These are phyloP conservation scores for Monosporascus sp. DNA, from an alignment of 2,329 filamentous ascomycete species.

Conservation along the genomic window DNA sequence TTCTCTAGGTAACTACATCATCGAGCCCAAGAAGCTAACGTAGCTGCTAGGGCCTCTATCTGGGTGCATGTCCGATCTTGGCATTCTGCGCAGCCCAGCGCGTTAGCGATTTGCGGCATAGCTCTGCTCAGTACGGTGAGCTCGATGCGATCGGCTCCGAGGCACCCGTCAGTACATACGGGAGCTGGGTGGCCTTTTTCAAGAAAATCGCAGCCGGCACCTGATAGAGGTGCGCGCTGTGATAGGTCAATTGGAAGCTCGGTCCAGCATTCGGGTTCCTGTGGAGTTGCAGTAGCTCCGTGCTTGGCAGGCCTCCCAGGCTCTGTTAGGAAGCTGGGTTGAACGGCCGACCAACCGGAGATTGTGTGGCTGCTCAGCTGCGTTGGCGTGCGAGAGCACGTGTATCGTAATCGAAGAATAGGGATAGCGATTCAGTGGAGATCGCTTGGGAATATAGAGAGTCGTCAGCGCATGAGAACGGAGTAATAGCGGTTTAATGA, in stretches of 20 bases:
- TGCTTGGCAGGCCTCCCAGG: not conserved
- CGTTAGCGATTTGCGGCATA: not conserved
- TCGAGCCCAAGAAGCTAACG: not conserved
- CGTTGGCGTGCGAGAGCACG: no score
- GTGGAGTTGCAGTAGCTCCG: not conserved
- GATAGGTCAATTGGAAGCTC: slow-evolving; percentile 16
- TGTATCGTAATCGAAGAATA: no score
- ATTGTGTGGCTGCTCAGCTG: no score
- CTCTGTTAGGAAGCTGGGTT: not conserved
- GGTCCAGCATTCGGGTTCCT: slow-evolving; percentile 1
- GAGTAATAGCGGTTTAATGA: no score
- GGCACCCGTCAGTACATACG: not conserved
- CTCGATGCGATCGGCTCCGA: not conserved
- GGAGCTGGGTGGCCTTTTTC: not conserved
- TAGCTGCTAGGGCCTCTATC: no score
- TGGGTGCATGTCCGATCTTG: no score
- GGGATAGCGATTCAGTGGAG: no score
- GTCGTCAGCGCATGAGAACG: no score
- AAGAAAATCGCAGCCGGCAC: slow-evolving; percentile 8
- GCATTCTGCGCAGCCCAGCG: not conserved
- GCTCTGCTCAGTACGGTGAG: not conserved
- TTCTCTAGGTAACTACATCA: not conserved
- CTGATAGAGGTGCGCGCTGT: slow-evolving; percentile 16
- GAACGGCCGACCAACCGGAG: no score
- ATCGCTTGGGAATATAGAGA: no score